Evolutionary conservation across 352 stramenopile species (phyloP), one percentile per base, ranked within the genome.

Genomic region (Phytopythium kandeliae): DNA sequence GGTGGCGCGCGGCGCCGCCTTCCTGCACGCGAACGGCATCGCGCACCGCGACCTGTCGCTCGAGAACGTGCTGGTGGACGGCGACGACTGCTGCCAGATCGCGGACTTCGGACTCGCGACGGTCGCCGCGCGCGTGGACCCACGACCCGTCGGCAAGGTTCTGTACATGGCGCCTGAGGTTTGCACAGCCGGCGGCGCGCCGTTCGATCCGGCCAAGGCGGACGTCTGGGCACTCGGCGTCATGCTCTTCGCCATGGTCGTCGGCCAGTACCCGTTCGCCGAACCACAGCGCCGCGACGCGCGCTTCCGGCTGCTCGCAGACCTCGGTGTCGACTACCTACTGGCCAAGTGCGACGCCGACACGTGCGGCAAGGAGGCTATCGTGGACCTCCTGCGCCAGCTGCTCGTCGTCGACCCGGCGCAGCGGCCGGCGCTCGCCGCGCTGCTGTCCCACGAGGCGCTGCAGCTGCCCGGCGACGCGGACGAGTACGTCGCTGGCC

Each of bases 201-300:
- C 47, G 44, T 91, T 91, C 51, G 72, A 90, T 54, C 75, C 80
- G 6, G 74, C 74, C 57, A 54, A 54, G 35, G 76, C 75, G 4
- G 83, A 93, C 51, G 67, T 90, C 10, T 93, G 83, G 83, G 85
- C 83, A 19, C 73, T 93, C 13, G 83, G 83, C 13, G 79, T 93
- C 52, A 88, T 93, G 57, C 59, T 93, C 17, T 76, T 89, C 58
- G 69, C 79, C 33, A 83, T 94, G 55, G 43, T 92, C 33, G 76
- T 73, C 0, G 77, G 72, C 0, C 63, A 70, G 34, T 89, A 89
- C 58, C 80, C 80, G 28, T 88, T 88, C 56, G 54, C 61, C 10
- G 71, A 86, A 33, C 66, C 80, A 3, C 54, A 76, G 21, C 74
- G 73, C 2, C 62, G 54, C 11, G 78, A 91, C 51, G 62, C 73